phyloP scores from a whole-genome alignment of 2,329 filamentous ascomycete genomes.

The Cordyceps farinosa region DNA sequence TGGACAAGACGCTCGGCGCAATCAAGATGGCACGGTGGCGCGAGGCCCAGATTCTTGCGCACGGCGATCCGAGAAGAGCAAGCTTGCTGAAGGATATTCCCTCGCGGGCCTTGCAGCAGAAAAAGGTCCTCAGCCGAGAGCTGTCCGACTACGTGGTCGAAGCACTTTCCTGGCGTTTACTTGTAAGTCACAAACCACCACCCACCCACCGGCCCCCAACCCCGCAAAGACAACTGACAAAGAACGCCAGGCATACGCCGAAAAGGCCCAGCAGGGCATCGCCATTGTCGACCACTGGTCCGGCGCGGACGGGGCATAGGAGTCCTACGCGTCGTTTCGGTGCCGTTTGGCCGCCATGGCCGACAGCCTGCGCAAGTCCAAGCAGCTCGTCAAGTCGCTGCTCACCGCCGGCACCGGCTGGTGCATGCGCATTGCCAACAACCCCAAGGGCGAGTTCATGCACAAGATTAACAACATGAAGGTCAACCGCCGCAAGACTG shows the following conservation, averaged over 20 bases:
- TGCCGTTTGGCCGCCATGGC: slow-evolving; percentile 27
- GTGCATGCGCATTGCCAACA: slow-evolving; percentile 27
- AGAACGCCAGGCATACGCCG: slow-evolving; percentile 21
- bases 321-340: slow-evolving; percentile 26
- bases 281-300: slow-evolving; percentile 26
- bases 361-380: slow-evolving; percentile 24
- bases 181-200: slow-evolving; percentile 19
- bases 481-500: slow-evolving; percentile 25
- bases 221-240: not conserved
- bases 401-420: slow-evolving; percentile 25
- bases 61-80: not conserved
- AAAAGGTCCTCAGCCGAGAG: slow-evolving; percentile 22
- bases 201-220: not conserved
- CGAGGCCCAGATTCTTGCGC: not conserved
- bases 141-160: slow-evolving; percentile 25
- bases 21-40: slow-evolving; percentile 4
- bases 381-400: slow-evolving; percentile 30
- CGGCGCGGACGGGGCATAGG: slow-evolving; percentile 29
- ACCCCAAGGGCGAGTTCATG: slow-evolving; percentile 25
- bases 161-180: slow-evolving; percentile 25
- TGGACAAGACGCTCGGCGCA: slow-evolving; percentile 6
- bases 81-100: slow-evolving; percentile 17
- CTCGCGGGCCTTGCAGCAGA: slow-evolving; percentile 22
- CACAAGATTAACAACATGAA: slow-evolving; percentile 26
- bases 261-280: slow-evolving; percentile 27